These are phyloP conservation scores for Magnaporthiopsis incrustans DNA, from an alignment of 2,329 filamentous ascomycete species.

Conservation along the genomic window DNA sequence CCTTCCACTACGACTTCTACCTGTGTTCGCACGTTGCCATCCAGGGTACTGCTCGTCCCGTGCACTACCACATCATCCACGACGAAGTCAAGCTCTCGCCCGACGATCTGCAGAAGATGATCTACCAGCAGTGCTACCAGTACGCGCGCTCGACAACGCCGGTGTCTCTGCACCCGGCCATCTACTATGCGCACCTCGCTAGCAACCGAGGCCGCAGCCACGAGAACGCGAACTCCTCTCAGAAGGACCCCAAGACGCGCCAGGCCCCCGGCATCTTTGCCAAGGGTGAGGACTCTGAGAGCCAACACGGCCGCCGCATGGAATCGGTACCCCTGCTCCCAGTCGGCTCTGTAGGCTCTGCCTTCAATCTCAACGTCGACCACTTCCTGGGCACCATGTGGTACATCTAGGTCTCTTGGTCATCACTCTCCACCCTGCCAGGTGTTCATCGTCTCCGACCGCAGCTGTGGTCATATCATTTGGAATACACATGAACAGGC, in stretches of 20 bases:
- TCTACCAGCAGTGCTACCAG: constrained; percentile 92
- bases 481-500: no score
- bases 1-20: constrained; percentile 84
- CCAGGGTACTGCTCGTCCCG: constrained; percentile 86
- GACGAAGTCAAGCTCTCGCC: constrained; percentile 67
- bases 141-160: constrained; percentile 89
- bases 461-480: no score
- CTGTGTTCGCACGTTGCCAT: constrained; percentile 61
- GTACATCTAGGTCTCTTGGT: constrained; percentile 27
- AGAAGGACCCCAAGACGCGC: constrained; percentile 35
- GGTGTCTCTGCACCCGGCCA: constrained; percentile 78
- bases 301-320: constrained; percentile 12
- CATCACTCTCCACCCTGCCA: not conserved
- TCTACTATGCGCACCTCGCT: constrained; percentile 94
- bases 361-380: constrained; percentile 11
- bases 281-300: constrained; percentile 27
- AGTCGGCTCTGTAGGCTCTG: constrained; percentile 16
- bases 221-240: constrained; percentile 42
- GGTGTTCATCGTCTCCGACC: no score
- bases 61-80: constrained; percentile 82
- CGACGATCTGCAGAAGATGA: constrained; percentile 72
- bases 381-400: constrained; percentile 34
- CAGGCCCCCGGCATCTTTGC: constrained; percentile 24
- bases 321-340: constrained; percentile 21
- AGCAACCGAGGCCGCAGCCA: constrained; percentile 73